Evolutionary conservation across 2,329 filamentous ascomycete species (phyloP), one percentile per base, ranked within the genome.

Genomic region (Pestalotiopsis fici): DNA sequence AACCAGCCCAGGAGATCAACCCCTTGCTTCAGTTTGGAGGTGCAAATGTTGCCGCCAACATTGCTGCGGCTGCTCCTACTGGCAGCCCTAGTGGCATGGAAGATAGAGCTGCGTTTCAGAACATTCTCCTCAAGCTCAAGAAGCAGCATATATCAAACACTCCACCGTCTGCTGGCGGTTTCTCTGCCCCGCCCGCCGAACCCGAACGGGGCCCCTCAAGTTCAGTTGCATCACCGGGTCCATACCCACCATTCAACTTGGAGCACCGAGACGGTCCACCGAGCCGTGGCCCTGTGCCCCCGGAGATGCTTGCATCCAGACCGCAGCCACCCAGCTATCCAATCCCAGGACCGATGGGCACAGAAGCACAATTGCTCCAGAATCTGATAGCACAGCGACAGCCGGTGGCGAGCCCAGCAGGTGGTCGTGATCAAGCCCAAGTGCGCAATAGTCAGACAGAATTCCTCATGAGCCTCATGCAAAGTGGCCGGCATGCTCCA

Each of bases 41-140:
- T 65, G 66, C 73, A 67, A 59, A 69, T 59, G 66, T 72, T 67
- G 57, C 69, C 56, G 55, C 61, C 64, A 35, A 66, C 64, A 60
- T 64, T 66, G 35, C 69, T 65, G 15, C 39, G 57, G 31, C 65
- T 62, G 55, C 65, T 37, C 65, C 21, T 27, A 21, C 37, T 3
- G 64, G 35, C 37, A 66, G 43, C 50, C 56, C 13, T 31, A 21
- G 59, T 5, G 89, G 90, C 69, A 88, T 90, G 64, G 70, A 74
- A n/a, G 95, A 97, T 74, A 93, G 94, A 78, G 92, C 94, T 77
- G 95, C 94, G 1, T 97, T 98, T 79, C 89, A 94, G 71, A 88
- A 90, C 57, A 87, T 98, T 59, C 83, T 97, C 43, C 88, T 92
- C 72, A 97, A 97, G 86, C 87, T 97, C 54, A 91, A 94, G 69